These are phyloP conservation scores for Chalciporus sphaerocephalus DNA, from an alignment of 768 basidiomycete species.

Conservation along the genomic window DNA sequence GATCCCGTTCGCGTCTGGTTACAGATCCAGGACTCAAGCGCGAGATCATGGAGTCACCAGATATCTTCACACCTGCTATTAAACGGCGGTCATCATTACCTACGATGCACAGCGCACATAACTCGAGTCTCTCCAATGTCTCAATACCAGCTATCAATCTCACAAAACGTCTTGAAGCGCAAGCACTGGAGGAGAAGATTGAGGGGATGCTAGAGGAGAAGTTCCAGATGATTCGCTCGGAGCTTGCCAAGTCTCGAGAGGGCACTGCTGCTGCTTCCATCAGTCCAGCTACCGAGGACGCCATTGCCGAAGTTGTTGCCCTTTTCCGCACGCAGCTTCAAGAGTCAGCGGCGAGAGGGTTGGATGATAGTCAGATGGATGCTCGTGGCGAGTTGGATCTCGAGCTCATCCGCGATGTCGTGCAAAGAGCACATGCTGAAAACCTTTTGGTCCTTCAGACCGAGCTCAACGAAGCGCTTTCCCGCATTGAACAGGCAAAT, in stretches of 20 bases:
- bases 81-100: conserved; percentile 58
- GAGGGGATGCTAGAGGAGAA: conserved; percentile 68
- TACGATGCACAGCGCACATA: conserved; percentile 44
- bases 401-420: conserved; percentile 63
- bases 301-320: conserved; percentile 62
- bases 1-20: conserved; percentile 50
- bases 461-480: conserved; percentile 52
- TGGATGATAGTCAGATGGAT: conserved; percentile 63
- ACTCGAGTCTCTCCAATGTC: conserved; percentile 42
- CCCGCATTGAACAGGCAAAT: conserved; percentile 36
- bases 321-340: conserved; percentile 66
- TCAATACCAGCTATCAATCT: conserved; percentile 48
- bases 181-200: conserved; percentile 58
- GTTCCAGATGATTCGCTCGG: conserved; percentile 47
- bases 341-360: conserved; percentile 51
- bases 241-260: conserved; percentile 29
- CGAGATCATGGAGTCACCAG: conserved; percentile 29
- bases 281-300: conserved; percentile 50
- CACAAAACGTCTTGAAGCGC: conserved; percentile 53
- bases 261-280: conserved; percentile 28
- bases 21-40: conserved; percentile 52
- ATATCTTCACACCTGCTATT: conserved; percentile 41
- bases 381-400: conserved; percentile 77
- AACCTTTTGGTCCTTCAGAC: conserved; percentile 52
- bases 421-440: conserved; percentile 65